Percentiles rank a stretch among this genome's conserved stretches.
phyloP scores from a whole-genome alignment of 306 rosid genomes.

The Phaseolus lunatus region DNA sequence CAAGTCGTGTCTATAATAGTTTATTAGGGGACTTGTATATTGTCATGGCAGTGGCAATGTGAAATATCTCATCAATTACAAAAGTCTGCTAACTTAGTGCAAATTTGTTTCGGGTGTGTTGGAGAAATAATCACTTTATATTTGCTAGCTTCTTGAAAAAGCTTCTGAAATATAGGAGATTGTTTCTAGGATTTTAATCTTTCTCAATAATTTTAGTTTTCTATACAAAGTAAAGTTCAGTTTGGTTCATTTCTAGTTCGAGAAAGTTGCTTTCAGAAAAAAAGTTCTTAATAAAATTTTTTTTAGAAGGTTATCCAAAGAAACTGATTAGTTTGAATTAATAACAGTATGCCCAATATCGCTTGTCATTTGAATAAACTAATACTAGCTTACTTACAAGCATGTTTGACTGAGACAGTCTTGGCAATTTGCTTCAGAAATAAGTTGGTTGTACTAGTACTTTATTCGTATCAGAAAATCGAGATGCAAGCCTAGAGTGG shows the following conservation, averaged over 20 bases:
- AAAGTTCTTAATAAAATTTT: background rate
- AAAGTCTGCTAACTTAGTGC: background rate
- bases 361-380: background rate
- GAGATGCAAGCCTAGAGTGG: background rate
- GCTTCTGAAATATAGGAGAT: background rate
- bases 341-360: background rate
- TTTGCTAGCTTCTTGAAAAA: background rate
- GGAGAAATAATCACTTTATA: background rate
- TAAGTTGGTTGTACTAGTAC: background rate
- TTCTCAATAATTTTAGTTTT: background rate
- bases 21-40: slow-evolving; percentile 10
- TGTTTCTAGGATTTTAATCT: background rate
- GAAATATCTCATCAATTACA: background rate
- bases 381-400: background rate
- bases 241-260: background rate
- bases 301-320: background rate
- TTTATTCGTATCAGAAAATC: slow-evolving; percentile 2
- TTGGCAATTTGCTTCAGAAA: background rate
- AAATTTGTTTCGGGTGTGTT: background rate
- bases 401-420: background rate
- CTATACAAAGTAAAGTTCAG: background rate
- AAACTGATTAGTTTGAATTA: background rate
- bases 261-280: slow-evolving; percentile 4
- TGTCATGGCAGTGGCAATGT: background rate
- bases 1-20: background rate